Evolutionary conservation across 331 rosid genomes (phyloP), one percentile per base, ranked within the genome.

Genomic region (Pyracantha coccinea): DNA sequence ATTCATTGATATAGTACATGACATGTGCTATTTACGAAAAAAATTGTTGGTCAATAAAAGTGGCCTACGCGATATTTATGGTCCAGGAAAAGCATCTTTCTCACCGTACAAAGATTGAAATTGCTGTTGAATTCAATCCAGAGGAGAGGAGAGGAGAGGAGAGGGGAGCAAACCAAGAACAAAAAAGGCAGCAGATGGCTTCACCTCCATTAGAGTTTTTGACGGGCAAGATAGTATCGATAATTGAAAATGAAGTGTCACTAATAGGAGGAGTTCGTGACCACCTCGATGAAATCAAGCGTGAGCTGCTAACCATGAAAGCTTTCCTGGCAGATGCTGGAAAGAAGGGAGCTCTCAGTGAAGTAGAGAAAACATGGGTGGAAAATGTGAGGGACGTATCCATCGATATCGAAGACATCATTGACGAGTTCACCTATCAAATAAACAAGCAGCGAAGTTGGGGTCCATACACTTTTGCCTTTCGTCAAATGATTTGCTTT

Each of bases 271-370:
- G 72, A 64, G 73, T 66, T 17, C 21, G 15, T 15, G 62, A 66
- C 19, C 60, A 54, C 32, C 35, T 55, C 38, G 23, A 9, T 0
- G 20, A 55, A 33, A 20, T 78, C 50, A 55, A 24, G 82, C 38
- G 28, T n/a, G 78, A 78, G 78, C 20, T 78, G 8, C 15, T 19
- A 21, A 54, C 67, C 27, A 72, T 78, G 78, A 55, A 72, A 7
- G 62, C 82, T 12, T 78, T 78, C 27, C 50, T 72, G 32, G 65
- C 32, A 19, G 82, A 78, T 65, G 62, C 53, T 1, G 67, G 66
- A 23, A 15, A 7, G 19, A 66, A 65, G 19, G 62, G 74, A 54
- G 47, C 62, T 25, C 59, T 17, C 8, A 57, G 9, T 25, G 71
- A 55, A 72, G 47, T 73, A 4, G 73, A 62, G 52, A 66, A 55